Conservation (phyloP, 768 basidiomycete genomes). For the Termitomyces sp. region DNA sequence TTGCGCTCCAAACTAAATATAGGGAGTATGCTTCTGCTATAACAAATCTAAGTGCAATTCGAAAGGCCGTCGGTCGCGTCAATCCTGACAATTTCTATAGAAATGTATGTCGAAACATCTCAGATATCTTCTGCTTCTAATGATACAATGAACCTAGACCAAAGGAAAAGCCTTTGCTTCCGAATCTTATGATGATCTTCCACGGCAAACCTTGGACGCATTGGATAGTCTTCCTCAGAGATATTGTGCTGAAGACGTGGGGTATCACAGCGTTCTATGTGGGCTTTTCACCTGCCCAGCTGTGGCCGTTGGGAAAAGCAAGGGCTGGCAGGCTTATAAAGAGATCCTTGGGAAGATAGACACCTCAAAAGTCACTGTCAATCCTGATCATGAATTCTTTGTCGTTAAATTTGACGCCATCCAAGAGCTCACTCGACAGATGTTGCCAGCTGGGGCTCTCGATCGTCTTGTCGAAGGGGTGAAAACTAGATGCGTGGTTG, state of each 20-base stretch:
- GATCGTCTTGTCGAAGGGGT: background rate
- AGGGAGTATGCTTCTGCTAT: background rate
- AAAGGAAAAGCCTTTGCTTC: background rate
- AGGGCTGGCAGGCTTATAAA: background rate
- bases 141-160: background rate
- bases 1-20: background rate
- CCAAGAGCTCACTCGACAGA: background rate
- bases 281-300: background rate
- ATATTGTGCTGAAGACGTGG: background rate
- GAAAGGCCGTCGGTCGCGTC: background rate
- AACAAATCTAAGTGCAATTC: background rate
- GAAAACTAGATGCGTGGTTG: background rate
- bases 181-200: background rate
- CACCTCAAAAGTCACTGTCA: background rate
- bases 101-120: background rate
- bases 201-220: background rate
- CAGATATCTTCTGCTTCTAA: background rate
- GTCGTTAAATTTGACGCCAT: background rate
- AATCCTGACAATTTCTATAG: background rate
- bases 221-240: background rate
- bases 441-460: background rate
- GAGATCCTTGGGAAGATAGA: background rate
- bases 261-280: background rate
- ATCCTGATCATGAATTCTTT: background rate
- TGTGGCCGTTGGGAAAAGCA: background rate